These are phyloP conservation scores for Hippophae rhamnoides DNA, from an alignment of 306 rosid species.

Conservation along the genomic window DNA sequence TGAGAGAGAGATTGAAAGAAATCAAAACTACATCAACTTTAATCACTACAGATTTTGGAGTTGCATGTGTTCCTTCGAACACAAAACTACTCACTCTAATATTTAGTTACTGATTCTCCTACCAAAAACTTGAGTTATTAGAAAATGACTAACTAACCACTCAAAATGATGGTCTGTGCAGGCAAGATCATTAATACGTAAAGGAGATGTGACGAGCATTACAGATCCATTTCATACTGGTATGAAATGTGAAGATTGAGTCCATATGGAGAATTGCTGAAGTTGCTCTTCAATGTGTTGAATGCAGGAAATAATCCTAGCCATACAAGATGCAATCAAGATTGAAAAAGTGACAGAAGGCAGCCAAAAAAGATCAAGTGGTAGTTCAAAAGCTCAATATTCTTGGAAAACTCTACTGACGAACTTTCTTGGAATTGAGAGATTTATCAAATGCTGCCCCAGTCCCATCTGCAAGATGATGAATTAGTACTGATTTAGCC, in stretches of 20 bases:
- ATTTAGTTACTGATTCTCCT: no score
- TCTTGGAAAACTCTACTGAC: constrained; percentile 84
- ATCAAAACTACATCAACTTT: neutral
- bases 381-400: constrained; percentile 47
- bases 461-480: constrained; percentile 70
- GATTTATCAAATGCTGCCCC: constrained; percentile 53
- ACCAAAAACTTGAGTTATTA: no score
- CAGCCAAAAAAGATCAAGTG: constrained; percentile 34
- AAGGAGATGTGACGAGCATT: constrained; percentile 77
- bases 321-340: constrained; percentile 78
- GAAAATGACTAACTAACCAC: neutral
- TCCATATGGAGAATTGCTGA: constrained; percentile 89
- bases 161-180: constrained; percentile 25
- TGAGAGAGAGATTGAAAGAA: neutral
- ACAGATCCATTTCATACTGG: constrained; percentile 44
- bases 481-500: neutral
- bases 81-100: no score
- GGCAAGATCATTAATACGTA: constrained; percentile 68
- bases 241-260: constrained; percentile 57
- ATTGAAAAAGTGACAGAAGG: constrained; percentile 50
- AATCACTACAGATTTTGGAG: no score
- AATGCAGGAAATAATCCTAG: constrained; percentile 93
- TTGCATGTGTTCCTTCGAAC: no score
- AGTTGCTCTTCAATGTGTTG: constrained; percentile 78
- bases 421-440: constrained; percentile 84